Evolutionary conservation across 2,329 filamentous ascomycete species (phyloP), one percentile per base, ranked within the genome.

Genomic region (Phyllachora maydis): DNA sequence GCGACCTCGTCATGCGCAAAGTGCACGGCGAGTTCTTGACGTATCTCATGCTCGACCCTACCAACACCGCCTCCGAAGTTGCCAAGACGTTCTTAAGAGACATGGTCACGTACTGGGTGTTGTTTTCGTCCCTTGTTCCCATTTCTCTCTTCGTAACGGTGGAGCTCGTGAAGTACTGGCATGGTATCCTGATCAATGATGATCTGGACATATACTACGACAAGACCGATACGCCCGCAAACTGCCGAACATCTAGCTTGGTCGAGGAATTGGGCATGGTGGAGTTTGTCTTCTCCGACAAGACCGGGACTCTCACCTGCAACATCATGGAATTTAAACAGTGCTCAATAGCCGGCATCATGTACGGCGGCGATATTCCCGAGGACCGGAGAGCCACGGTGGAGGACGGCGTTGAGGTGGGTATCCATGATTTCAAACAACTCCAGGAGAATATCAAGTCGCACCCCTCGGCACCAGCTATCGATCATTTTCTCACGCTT

Each of bases 251-350:
- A 1, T 95, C 85, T 3, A 93, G 83, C 34, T 56, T 98, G 42
- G 88, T 98, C 8, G 88, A 98, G 50, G 90, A 98, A 42, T 54
- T 98, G 21, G 88, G 88, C 26, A 92, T 95, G 63, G 90, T 98
- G 21, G 88, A 95, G 41, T 98, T 90, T 40, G 88, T 98, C 32
- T 98, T 98, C 46, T 93, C 82, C 0, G 85, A 95, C 56, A 95
- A 95, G 56, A 95, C 85, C 2, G 85, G 85, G 20, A 95, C 85
- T 4, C 55, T 95, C 39, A 95, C 85, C n/a, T 91, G 83, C 51
- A 95, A 95, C 42, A 72, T 81, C 61, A 95, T 98, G 88, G 85
- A 95, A 46, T 98, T 95, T 47, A 82, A 82, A 43, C 82, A 95
- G 47, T 90, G 78, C 39, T 76, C 77, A 1, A 95, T 98, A 40